Conservation (phyloP, 345 rosid genomes). For the Orychophragmus violaceus region DNA sequence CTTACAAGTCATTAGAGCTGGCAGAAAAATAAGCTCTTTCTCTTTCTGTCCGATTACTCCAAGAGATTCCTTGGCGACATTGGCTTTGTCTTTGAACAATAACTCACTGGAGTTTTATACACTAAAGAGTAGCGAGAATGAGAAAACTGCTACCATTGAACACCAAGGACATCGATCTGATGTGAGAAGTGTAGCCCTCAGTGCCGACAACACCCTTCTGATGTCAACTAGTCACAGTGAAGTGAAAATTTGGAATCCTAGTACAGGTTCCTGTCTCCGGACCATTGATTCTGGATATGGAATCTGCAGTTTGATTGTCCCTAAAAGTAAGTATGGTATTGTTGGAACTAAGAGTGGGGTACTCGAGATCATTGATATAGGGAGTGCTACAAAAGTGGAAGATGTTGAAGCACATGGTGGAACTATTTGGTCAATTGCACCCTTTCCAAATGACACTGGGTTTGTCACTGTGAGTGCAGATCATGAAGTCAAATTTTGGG, state of each 20-base stretch:
- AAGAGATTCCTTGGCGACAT: conserved; percentile 54
- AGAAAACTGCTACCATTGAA: conserved; percentile 63
- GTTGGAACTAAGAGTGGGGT: conserved; percentile 92
- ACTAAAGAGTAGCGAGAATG: conserved; percentile 42
- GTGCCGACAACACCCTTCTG: conserved; percentile 76
- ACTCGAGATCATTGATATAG: conserved; percentile 78
- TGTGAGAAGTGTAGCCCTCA: conserved; percentile 86
- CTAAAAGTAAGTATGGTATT: conserved; percentile 71
- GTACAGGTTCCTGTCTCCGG: conserved; percentile 87
- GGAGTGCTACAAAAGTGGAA: conserved; percentile 71
- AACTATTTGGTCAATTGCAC: conserved; percentile 60
- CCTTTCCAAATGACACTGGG: conserved; percentile 70
- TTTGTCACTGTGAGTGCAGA: conserved; percentile 96
- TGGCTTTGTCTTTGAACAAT: conserved; percentile 87
- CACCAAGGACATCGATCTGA: conserved; percentile 93
- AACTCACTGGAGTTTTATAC: conserved; percentile 78
- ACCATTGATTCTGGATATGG: conserved; percentile 92
- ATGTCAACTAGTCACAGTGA: conserved; percentile 96
- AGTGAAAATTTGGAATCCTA: conserved; percentile 93
- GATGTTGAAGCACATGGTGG: conserved; percentile 89
- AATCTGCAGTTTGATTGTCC: conserved; percentile 80
- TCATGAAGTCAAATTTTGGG: conserved; percentile 89
- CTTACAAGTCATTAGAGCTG: conserved; percentile 67
- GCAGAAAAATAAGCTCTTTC: conserved; percentile 77
- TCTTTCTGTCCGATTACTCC: conserved; percentile 65